Evolutionary conservation across 192 early-diverging fungal species (phyloP).

Genomic region (Dimargaris xerosporica): DNA sequence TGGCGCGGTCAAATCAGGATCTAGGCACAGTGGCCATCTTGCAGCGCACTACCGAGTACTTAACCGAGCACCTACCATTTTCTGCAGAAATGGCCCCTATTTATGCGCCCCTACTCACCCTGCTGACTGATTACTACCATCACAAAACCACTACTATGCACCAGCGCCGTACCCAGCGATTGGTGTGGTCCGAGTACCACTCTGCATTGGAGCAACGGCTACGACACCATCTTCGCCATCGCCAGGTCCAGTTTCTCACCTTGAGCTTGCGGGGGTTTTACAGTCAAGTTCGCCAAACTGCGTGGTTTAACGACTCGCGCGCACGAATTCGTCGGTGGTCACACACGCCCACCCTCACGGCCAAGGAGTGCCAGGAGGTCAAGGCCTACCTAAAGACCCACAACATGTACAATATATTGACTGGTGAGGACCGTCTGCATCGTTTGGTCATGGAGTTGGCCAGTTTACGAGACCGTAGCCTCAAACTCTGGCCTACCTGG

Average conservation of each 20-base stretch:
- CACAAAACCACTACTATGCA: not conserved
- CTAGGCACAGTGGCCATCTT: too few relatives aligned
- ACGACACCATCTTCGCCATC: not conserved
- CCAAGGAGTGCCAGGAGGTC: constrained; percentile 3
- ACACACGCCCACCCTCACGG: not conserved
- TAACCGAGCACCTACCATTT: too few relatives aligned
- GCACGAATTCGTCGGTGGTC: not conserved
- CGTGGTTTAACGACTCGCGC: constrained; percentile 1
- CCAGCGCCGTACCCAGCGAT: not conserved
- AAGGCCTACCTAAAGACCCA: constrained; percentile 3
- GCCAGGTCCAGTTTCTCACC: constrained; percentile 5
- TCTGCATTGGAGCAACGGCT: not conserved
- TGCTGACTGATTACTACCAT: not conserved
- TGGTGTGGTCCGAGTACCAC: not conserved
- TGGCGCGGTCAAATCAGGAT: too few relatives aligned
- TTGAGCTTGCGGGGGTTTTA: not conserved
- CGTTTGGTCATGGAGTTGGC: constrained; percentile 5
- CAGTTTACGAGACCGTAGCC: not conserved
- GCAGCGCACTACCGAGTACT: too few relatives aligned
- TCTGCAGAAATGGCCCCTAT: too few relatives aligned
- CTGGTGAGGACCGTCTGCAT: constrained; percentile 9
- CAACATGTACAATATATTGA: not conserved
- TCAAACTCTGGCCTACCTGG: not conserved
- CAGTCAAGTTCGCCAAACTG: not conserved
- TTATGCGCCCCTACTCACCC: not conserved